Percentiles rank a stretch among this genome's conserved stretches.
Conservation (phyloP, 805 yeast species). For the Metschnikowia rubicola region DNA sequence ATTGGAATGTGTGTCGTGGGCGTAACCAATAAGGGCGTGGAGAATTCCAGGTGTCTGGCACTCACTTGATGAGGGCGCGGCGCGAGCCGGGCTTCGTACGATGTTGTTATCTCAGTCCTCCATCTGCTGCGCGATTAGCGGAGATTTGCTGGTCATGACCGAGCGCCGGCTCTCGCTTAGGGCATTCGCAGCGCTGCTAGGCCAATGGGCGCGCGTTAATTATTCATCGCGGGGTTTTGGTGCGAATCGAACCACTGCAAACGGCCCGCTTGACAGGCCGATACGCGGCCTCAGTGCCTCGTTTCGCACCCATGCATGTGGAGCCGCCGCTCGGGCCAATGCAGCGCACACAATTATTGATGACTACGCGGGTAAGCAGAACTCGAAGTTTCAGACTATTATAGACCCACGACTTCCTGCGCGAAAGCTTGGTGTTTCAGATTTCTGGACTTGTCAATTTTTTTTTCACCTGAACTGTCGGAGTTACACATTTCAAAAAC, state of each 20-base stretch:
- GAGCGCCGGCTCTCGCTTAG: constrained; percentile 7
- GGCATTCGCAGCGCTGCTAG: background rate
- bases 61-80: too few species aligned
- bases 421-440: too few species aligned
- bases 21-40: too few species aligned
- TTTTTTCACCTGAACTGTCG: too few species aligned
- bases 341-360: constrained; percentile 5
- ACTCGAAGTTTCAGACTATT: too few species aligned
- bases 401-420: too few species aligned
- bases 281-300: constrained; percentile 11
- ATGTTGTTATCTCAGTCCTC: background rate
- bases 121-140: background rate
- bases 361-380: background rate
- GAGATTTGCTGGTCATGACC: constrained; percentile 4
- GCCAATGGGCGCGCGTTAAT: constrained; percentile 16
- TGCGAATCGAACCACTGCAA: too few species aligned
- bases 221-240: constrained; percentile 10
- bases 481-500: too few species aligned
- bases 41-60: too few species aligned
- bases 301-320: constrained; percentile 14
- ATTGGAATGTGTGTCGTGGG: too few species aligned
- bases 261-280: constrained; percentile 10
- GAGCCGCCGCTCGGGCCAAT: constrained; percentile 6
- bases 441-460: too few species aligned
- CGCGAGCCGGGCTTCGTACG: too few species aligned